Evolutionary conservation across 73 alveolate genomes (phyloP).

Genomic region (Durusdinium trenchii): DNA sequence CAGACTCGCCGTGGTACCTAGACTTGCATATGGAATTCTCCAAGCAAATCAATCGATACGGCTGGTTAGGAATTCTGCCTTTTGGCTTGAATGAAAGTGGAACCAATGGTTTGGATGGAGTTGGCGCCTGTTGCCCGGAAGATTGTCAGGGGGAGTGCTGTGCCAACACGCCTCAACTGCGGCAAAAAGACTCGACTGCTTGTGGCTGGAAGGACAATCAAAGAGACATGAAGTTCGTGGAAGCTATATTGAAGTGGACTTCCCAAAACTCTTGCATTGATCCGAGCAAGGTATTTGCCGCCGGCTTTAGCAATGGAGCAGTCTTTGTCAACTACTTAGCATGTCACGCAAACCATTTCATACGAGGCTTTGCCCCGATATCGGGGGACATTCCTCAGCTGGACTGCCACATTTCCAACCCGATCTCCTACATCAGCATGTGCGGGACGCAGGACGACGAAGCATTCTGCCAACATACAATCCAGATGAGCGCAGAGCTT

Average conservation of each 20-base stretch:
- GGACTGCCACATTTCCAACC: constrained; percentile 35
- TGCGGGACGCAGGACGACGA: constrained; percentile 71
- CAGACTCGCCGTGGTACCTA: constrained; percentile 77
- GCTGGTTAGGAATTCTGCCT: constrained; percentile 81
- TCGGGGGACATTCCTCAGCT: constrained; percentile 17
- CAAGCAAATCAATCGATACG: constrained; percentile 68
- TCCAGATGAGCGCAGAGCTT: neutral
- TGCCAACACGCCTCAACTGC: constrained; percentile 18
- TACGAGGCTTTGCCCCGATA: constrained; percentile 76
- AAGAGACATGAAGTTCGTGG: neutral
- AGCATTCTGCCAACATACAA: constrained; percentile 42
- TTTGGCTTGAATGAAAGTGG: constrained; percentile 31
- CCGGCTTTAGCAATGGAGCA: constrained; percentile 72
- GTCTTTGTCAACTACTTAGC: constrained; percentile 67
- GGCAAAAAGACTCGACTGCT: constrained; percentile 49
- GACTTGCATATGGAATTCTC: constrained; percentile 9
- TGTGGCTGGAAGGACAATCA: constrained; percentile 68
- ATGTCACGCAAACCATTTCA: constrained; percentile 53
- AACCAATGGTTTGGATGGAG: constrained; percentile 63
- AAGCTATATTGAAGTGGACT: constrained; percentile 45
- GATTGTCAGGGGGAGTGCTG: constrained; percentile 76
- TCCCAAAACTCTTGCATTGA: constrained; percentile 40
- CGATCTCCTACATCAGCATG: constrained; percentile 74
- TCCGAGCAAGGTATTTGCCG: constrained; percentile 47
- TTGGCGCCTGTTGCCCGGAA: constrained; percentile 58